Conservation (phyloP, 257 asterid genomes). For the Rehmannia glutinosa region DNA sequence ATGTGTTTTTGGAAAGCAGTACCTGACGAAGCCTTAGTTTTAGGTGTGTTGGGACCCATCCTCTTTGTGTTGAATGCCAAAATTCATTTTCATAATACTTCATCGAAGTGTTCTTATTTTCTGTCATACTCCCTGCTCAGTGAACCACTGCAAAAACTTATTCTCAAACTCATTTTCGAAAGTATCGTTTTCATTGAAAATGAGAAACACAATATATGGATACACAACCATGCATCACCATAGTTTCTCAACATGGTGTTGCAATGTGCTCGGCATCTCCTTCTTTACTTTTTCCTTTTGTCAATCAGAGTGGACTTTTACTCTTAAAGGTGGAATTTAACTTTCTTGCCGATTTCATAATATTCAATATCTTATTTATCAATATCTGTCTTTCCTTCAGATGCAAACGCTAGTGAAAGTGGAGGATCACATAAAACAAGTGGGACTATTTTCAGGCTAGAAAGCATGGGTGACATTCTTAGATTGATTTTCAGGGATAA, state of each 20-base stretch:
- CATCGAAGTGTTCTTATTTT: neutral
- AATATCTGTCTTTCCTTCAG: conserved; percentile 38
- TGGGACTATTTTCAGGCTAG: conserved; percentile 63
- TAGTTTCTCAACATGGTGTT: conserved; percentile 11
- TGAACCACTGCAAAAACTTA: neutral
- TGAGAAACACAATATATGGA: conserved; percentile 1
- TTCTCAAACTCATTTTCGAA: neutral
- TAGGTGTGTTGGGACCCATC: no score
- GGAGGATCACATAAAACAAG: conserved; percentile 59
- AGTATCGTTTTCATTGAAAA: neutral
- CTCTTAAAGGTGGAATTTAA: neutral
- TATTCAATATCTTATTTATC: conserved; percentile 1
- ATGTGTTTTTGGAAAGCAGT: neutral
- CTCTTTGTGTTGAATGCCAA: neutral
- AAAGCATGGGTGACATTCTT: conserved; percentile 81
- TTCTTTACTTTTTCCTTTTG: neutral
- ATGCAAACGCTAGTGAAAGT: conserved; percentile 43
- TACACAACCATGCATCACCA: neutral
- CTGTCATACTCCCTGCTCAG: neutral
- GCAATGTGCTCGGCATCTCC: neutral
- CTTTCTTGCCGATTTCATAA: neutral
- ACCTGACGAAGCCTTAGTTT: no score
- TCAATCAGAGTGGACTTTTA: neutral
- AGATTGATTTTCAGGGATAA: conserved; percentile 63
- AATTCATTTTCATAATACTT: conserved; percentile 4